These are phyloP conservation scores for Limnanthes douglasii DNA, from an alignment of 345 rosid species.

Conservation along the genomic window DNA sequence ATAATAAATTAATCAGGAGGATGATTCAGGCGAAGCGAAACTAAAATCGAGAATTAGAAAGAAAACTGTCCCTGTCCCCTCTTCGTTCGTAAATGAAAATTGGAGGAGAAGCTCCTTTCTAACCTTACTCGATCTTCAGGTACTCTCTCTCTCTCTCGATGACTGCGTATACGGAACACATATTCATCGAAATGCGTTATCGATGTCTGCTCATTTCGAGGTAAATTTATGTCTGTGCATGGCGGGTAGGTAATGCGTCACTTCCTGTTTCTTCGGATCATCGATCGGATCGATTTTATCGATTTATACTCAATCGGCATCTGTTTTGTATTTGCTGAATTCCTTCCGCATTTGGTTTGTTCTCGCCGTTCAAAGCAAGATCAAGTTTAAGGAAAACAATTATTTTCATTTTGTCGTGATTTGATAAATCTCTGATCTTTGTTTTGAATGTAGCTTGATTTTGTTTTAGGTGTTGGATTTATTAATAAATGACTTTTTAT, in stretches of 20 bases:
- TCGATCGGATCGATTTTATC: conserved; percentile 9
- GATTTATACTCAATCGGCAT: background rate
- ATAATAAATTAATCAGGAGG: too few relatives aligned
- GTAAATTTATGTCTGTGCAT: background rate
- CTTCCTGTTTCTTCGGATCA: conserved; percentile 7
- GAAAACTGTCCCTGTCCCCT: conserved; percentile 17
- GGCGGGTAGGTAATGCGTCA: background rate
- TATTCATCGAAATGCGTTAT: background rate
- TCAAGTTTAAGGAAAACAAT: too few relatives aligned
- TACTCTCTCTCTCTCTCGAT: conserved; percentile 7
- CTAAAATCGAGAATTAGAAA: background rate
- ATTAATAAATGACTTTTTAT: too few relatives aligned
- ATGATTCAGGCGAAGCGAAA: background rate
- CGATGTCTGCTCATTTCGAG: background rate
- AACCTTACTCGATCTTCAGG: conserved; percentile 16
- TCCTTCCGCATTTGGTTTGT: background rate
- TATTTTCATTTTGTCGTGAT: too few relatives aligned
- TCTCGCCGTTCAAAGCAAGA: background rate
- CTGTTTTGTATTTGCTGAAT: background rate
- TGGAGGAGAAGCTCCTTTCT: conserved; percentile 35
- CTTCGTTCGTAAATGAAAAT: conserved; percentile 26
- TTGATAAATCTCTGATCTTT: too few relatives aligned
- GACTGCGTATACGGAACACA: background rate
- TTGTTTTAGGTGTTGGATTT: too few relatives aligned
- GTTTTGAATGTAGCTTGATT: too few relatives aligned